Evolutionary conservation across 176 grass and related monocot genomes (phyloP).

Genomic region (Aegilops bicornis): DNA sequence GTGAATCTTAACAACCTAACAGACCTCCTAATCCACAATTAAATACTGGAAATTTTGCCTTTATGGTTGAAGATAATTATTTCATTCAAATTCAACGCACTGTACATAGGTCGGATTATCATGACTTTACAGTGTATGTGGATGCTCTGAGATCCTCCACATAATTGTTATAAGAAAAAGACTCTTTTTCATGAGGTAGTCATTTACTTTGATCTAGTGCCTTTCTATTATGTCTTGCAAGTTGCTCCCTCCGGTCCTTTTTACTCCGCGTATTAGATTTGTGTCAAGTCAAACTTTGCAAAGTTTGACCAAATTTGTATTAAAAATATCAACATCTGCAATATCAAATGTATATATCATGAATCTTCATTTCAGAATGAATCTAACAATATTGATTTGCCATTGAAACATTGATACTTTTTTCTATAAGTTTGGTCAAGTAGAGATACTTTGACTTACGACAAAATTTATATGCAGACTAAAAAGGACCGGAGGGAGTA

Average conservation of each 20-base stretch:
- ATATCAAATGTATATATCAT: too few species aligned
- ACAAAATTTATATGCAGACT: too few species aligned
- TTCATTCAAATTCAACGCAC: not conserved
- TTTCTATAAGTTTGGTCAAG: too few species aligned
- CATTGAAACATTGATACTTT: too few species aligned
- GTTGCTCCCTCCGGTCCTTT: not conserved
- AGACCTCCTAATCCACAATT: not conserved
- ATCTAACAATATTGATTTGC: too few species aligned
- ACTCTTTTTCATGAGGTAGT: not conserved
- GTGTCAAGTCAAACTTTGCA: too few species aligned
- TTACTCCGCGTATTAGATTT: too few species aligned
- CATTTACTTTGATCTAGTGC: not conserved
- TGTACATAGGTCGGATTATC: not conserved
- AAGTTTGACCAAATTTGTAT: too few species aligned
- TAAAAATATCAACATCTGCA: too few species aligned
- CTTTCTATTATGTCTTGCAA: not conserved
- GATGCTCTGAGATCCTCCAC: not conserved
- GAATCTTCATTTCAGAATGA: too few species aligned
- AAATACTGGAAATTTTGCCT: not conserved
- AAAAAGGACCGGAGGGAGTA: too few species aligned
- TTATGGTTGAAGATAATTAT: slow-evolving; percentile 3
- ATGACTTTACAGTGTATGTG: not conserved
- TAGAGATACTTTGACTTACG: too few species aligned
- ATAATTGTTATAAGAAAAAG: not conserved
- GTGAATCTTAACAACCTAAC: not conserved